phyloP scores from a whole-genome alignment of 495 filamentous ascomycete species.

The Cercophora scortea region DNA sequence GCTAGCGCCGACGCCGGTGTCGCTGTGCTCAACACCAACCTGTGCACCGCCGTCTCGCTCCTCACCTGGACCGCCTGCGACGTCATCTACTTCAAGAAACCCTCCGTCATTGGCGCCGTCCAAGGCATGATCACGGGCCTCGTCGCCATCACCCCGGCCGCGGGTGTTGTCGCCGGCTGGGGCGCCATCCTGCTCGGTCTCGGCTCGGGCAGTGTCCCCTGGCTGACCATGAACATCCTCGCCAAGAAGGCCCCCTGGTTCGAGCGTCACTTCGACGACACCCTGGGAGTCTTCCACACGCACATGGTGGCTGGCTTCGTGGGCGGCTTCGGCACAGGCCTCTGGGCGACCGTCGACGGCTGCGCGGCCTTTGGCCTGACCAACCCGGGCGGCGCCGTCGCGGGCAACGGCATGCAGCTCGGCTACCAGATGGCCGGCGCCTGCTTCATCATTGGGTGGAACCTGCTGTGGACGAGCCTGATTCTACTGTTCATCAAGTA shows the following conservation, averaged over 20 bases:
- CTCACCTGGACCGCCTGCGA: slow-evolving; percentile 49
- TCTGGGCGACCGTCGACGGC: slow-evolving; percentile 46
- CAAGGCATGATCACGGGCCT: slow-evolving; percentile 22
- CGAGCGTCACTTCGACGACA: slow-evolving; percentile 40
- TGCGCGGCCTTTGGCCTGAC: slow-evolving; percentile 40
- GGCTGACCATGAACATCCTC: slow-evolving; percentile 47
- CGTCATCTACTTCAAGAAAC: slow-evolving; percentile 47
- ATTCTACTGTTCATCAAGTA: slow-evolving; percentile 50
- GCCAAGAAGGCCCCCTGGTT: slow-evolving; percentile 36
- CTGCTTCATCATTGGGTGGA: slow-evolving; percentile 49
- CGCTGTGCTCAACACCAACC: slow-evolving; percentile 51
- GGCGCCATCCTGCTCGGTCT: slow-evolving; percentile 45
- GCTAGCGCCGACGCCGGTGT: slow-evolving; percentile 48
- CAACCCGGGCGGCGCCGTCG: slow-evolving; percentile 45
- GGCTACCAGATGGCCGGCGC: slow-evolving; percentile 47
- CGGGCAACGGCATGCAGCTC: slow-evolving; percentile 45
- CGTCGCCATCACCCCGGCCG: slow-evolving; percentile 49
- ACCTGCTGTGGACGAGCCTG: slow-evolving; percentile 45
- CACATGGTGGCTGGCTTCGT: slow-evolving; percentile 44
- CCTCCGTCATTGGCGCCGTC: slow-evolving; percentile 11
- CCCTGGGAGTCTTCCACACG: slow-evolving; percentile 46
- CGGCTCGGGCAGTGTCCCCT: slow-evolving; percentile 43
- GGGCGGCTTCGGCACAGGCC: slow-evolving; percentile 45
- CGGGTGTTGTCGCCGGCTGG: slow-evolving; percentile 50
- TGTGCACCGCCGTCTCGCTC: slow-evolving; percentile 44